Conservation (phyloP, 108 stramenopile genomes). For the Cyclostephanos tholiformis region DNA sequence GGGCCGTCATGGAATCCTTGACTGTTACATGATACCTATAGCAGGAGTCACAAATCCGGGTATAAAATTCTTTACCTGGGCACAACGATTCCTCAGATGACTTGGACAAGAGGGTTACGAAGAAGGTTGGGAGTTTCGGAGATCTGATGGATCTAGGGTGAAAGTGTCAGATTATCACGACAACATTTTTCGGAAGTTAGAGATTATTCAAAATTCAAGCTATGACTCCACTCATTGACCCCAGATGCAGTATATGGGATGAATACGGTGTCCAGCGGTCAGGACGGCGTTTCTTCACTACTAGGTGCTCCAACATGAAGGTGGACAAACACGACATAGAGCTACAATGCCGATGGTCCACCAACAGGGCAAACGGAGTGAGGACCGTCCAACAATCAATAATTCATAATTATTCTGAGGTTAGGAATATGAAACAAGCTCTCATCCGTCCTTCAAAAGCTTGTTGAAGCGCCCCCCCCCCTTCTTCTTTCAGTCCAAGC, state of each 20-base stretch:
- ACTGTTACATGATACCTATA: slow-evolving; percentile 24
- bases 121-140: slow-evolving; percentile 20
- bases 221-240: slow-evolving; percentile 16
- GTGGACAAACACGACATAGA: slow-evolving; percentile 20
- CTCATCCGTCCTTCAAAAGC: not conserved
- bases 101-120: not conserved
- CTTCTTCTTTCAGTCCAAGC: too few relatives aligned
- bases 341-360: slow-evolving; percentile 30
- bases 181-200: too few relatives aligned
- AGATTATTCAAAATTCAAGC: too few relatives aligned
- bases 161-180: slow-evolving; percentile 17
- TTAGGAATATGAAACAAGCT: not conserved
- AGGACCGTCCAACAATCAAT: slow-evolving; percentile 1
- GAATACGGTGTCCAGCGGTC: slow-evolving; percentile 32
- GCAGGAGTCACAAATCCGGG: slow-evolving; percentile 19
- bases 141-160: slow-evolving; percentile 5
- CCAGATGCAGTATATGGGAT: slow-evolving; percentile 14
- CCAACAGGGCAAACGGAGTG: slow-evolving; percentile 16
- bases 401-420: slow-evolving; percentile 4
- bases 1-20: not conserved
- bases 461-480: not conserved
- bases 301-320: slow-evolving; percentile 18
- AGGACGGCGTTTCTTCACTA: slow-evolving; percentile 24
- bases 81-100: slow-evolving; percentile 8
- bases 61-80: slow-evolving; percentile 13